Conservation (phyloP, 352 stramenopile genomes). For the Elongisporangium undulatum region DNA sequence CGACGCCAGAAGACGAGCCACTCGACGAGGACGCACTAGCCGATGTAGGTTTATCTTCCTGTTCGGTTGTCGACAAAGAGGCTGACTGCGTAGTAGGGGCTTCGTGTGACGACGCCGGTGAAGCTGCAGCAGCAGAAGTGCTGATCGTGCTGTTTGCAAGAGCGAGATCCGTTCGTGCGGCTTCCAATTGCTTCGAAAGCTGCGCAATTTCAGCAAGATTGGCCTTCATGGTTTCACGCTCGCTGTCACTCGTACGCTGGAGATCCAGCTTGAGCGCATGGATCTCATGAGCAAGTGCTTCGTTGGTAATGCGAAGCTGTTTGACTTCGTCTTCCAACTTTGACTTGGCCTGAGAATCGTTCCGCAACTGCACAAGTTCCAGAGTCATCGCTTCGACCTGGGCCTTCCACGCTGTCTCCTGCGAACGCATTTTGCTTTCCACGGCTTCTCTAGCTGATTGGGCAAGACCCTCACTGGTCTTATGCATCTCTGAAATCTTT, state of each 20-base stretch:
- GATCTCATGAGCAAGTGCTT: conserved; percentile 23
- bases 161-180: conserved; percentile 8
- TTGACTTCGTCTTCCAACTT: conserved; percentile 33
- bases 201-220: conserved; percentile 51
- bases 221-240: conserved; percentile 34
- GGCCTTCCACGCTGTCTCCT: conserved; percentile 18
- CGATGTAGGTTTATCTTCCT: not conserved
- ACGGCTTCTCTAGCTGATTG: conserved; percentile 16
- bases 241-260: conserved; percentile 26
- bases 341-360: conserved; percentile 9
- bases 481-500: conserved; percentile 21
- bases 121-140: not conserved
- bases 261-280: conserved; percentile 28
- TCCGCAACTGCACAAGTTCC: conserved; percentile 9
- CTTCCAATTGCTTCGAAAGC: conserved; percentile 46
- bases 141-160: not conserved
- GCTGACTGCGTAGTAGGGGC: not conserved
- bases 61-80: not conserved
- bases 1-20: conserved; percentile 5
- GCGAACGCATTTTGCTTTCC: conserved; percentile 22
- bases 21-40: not conserved
- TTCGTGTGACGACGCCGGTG: not conserved
- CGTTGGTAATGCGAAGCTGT: conserved; percentile 26
- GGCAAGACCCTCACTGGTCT: conserved; percentile 9
- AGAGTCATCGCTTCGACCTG: conserved; percentile 27